Evolutionary conservation across 768 basidiomycete genomes (phyloP).

Genomic region (Postia placenta): DNA sequence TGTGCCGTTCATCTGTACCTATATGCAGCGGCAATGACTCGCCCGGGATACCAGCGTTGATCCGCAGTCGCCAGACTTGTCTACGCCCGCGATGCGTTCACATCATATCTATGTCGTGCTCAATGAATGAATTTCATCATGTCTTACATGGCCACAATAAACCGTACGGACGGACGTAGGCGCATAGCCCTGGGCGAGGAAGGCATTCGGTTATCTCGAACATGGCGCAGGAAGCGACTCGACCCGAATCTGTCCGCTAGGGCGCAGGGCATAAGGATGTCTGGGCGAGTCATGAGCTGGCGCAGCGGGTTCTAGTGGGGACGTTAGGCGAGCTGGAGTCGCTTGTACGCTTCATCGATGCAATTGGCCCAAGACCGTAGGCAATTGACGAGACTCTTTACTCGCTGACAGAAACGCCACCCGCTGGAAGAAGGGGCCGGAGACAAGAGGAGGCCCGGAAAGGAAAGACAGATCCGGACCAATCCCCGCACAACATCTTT

Average conservation of each 20-base stretch:
- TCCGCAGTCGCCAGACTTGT: background rate
- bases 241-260: background rate
- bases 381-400: background rate
- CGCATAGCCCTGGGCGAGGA: background rate
- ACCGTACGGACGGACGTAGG: too few relatives aligned
- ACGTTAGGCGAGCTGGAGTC: background rate
- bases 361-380: background rate
- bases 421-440: too few relatives aligned
- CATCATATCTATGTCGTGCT: conserved; percentile 3
- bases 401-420: too few relatives aligned
- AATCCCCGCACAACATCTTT: background rate
- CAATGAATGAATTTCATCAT: background rate
- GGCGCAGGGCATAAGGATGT: background rate
- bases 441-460: conserved; percentile 3
- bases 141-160: background rate
- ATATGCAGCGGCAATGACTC: background rate
- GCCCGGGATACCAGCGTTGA: background rate
- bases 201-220: background rate
- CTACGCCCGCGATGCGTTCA: background rate
- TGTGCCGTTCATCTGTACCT: background rate
- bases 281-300: background rate
- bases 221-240: background rate
- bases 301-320: conserved; percentile 7
- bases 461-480: background rate
- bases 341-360: conserved; percentile 6